Evolutionary conservation across 495 filamentous ascomycete genomes (phyloP).

Genomic region (Amniculicola lignicola): DNA sequence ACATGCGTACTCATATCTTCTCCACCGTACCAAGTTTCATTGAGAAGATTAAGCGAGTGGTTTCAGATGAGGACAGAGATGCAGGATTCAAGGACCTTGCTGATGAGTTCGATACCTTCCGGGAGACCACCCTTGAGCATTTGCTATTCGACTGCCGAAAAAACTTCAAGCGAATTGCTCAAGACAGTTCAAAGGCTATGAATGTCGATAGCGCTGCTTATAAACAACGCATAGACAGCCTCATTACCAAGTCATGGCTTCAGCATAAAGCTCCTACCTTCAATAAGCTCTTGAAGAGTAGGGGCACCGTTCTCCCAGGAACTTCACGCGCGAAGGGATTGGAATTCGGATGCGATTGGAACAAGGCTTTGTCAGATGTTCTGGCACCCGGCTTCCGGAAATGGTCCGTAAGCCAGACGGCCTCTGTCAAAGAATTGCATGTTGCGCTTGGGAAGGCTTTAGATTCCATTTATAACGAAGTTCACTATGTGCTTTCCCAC

Average conservation of each 20-base stretch:
- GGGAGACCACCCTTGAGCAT: not conserved
- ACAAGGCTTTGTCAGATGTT: not conserved
- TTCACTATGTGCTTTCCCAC: not conserved
- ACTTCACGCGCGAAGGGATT: conserved; percentile 3
- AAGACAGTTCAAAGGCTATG: conserved; percentile 1
- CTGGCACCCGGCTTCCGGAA: not conserved
- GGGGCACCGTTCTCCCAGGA: not conserved
- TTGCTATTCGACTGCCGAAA: not conserved
- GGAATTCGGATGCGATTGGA: conserved; percentile 13
- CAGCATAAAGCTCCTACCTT: not conserved
- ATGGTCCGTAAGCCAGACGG: not conserved
- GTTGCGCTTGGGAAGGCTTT: not conserved
- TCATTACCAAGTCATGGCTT: not conserved
- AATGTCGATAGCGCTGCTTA: not conserved
- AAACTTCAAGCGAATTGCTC: not conserved
- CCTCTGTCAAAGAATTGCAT: not conserved
- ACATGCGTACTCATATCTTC: not conserved
- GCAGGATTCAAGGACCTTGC: not conserved
- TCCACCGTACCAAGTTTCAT: not conserved
- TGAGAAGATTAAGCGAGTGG: conserved; percentile 5
- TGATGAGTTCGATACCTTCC: not conserved
- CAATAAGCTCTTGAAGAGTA: conserved; percentile 11
- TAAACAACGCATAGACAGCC: not conserved
- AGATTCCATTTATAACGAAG: not conserved
- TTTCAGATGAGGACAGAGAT: not conserved